Base-by-base conservation (phyloP, 345 rosid genomes). In the Cardamine chenopodiifolia region DNA sequence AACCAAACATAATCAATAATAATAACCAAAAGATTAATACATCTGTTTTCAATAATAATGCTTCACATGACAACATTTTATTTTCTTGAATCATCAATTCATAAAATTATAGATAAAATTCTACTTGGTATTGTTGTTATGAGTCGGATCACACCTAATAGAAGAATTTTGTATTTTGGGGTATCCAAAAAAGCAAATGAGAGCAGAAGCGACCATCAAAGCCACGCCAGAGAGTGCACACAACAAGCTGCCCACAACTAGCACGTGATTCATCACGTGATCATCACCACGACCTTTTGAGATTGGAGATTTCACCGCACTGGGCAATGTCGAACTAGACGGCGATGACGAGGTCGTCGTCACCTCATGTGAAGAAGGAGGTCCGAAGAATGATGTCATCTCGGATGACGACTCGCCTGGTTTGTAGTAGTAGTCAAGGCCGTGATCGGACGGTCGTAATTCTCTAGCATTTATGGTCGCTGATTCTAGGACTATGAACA, bases 371-470 rank as follows among this genome's bases (percentile, higher is more conserved):
- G 69, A 48, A 68, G 82, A 31, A 62, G 80, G 75, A 1, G 81
- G 49, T 11, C 79, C 68, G 72, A 91, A 91, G 82, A 86, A 91
- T 0, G 86, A 72, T 76, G 71, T 79, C 91, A 86, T 82, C 22
- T 72, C 82, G 52, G 90, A 80, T 13, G 87, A 60, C 0, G 76
- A 68, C 15, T 80, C 76, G 9, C 31, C 73, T 2, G 90, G 86
- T 5, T 71, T 59, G 81, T 72, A 48, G 74, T 83, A 87, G 81
- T 81, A 83, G 67, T 72, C 89, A 25, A 88, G 84, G 5, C 96
- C 96, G 77, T 90, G 96, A 58, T 88, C 85, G 0, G 93, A 81
- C 18, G 96, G 93, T 12, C 96, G 84, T 35, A 87, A 48, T 69
- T 88, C 96, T 68, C 86, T 74, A 5, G 82, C 88, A 8, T 48